Evolutionary conservation across 2,329 filamentous ascomycete species (phyloP).

Genomic region (Pezicula rhizophila): DNA sequence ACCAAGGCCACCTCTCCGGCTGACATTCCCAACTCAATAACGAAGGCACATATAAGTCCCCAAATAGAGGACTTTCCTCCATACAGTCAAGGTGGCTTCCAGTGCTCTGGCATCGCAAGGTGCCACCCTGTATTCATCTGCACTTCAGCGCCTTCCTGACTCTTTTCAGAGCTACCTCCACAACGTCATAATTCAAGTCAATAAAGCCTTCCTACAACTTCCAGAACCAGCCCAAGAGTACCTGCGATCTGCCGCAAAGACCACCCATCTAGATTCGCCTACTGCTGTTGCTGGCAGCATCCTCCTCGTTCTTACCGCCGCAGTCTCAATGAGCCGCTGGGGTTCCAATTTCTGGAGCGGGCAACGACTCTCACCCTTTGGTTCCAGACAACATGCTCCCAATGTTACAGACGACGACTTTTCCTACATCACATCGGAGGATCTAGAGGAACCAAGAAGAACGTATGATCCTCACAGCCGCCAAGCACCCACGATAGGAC

Average conservation of each 20-base stretch:
- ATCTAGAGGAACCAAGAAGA: slow-evolving; percentile 46
- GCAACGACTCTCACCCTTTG: slow-evolving; percentile 25
- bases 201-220: slow-evolving; percentile 33
- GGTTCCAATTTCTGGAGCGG: slow-evolving; percentile 23
- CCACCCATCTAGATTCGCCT: slow-evolving; percentile 23
- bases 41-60: slow-evolving; percentile 11
- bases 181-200: slow-evolving; percentile 43
- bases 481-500: slow-evolving; percentile 29
- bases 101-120: slow-evolving; percentile 51
- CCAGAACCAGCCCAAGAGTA: slow-evolving; percentile 21
- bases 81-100: slow-evolving; percentile 29
- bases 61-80: slow-evolving; percentile 10
- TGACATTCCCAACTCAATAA: slow-evolving; percentile 1
- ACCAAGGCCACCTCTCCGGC: background rate
- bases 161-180: slow-evolving; percentile 48
- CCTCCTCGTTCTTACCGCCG: slow-evolving; percentile 19
- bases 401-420: slow-evolving; percentile 72
- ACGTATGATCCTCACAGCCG: slow-evolving; percentile 37
- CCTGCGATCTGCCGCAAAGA: slow-evolving; percentile 20
- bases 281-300: slow-evolving; percentile 17
- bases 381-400: slow-evolving; percentile 36
- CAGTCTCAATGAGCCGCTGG: slow-evolving; percentile 28
- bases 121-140: slow-evolving; percentile 43
- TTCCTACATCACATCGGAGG: slow-evolving; percentile 76
- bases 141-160: slow-evolving; percentile 49